Conservation (phyloP, 2,329 filamentous ascomycete genomes). For the Microsporum canis region DNA sequence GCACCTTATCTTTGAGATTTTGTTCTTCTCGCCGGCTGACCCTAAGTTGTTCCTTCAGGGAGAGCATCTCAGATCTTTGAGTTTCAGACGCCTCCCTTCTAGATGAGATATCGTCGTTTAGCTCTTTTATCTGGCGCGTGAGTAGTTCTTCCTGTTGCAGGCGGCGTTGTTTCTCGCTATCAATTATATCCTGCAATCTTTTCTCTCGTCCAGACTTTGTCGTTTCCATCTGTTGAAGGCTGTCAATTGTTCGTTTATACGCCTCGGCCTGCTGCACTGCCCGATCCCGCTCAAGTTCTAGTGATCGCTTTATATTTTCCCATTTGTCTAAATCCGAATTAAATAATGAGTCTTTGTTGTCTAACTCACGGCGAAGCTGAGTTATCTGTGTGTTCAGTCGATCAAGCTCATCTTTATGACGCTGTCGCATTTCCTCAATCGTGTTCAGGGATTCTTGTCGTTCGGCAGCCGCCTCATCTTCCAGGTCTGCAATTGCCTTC, state of each 20-base stretch:
- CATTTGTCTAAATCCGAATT: conserved; percentile 62
- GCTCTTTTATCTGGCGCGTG: conserved; percentile 59
- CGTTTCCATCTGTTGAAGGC: conserved; percentile 56
- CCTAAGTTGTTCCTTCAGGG: conserved; percentile 58
- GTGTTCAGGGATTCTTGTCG: conserved; percentile 48
- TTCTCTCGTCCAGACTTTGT: conserved; percentile 56
- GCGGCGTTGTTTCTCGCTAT: conserved; percentile 61
- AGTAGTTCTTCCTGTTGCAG: conserved; percentile 59
- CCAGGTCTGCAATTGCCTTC: conserved; percentile 36
- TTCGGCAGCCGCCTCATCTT: conserved; percentile 42
- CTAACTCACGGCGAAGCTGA: conserved; percentile 51
- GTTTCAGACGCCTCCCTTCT: conserved; percentile 56
- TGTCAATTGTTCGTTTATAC: conserved; percentile 60
- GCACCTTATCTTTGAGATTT: conserved; percentile 52
- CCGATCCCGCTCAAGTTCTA: conserved; percentile 55
- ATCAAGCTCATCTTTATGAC: conserved; percentile 46
- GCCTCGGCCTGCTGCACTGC: conserved; percentile 57
- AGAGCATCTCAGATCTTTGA: conserved; percentile 54
- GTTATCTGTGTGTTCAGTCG: conserved; percentile 47
- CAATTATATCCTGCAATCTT: conserved; percentile 55
- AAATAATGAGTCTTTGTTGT: conserved; percentile 59
- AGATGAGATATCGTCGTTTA: conserved; percentile 59
- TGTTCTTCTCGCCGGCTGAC: conserved; percentile 54
- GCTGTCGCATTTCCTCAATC: conserved; percentile 47
- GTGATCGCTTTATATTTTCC: conserved; percentile 53